Conservation (phyloP, 1,284 basidiomycete species). For the Ustilago loliicola region DNA sequence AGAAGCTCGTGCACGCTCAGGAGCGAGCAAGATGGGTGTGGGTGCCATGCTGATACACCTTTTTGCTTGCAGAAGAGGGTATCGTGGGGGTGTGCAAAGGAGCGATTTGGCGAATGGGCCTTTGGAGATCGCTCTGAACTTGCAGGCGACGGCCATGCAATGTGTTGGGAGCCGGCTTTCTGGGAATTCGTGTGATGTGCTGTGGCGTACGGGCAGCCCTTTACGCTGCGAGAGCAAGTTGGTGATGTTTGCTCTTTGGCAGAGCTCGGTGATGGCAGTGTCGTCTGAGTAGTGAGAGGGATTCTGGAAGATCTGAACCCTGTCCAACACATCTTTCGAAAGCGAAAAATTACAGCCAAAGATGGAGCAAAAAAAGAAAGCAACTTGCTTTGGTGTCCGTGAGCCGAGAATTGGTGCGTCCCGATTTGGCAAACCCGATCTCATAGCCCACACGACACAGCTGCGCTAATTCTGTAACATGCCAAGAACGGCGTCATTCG, state of each 20-base stretch:
- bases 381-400: background rate
- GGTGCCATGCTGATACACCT: slow-evolving; percentile 60
- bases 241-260: too few species aligned
- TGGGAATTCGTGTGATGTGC: too few species aligned
- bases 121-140: slow-evolving; percentile 22
- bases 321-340: background rate
- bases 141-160: slow-evolving; percentile 31
- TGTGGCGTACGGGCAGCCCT: too few species aligned
- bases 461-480: slow-evolving; percentile 3
- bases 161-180: background rate
- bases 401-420: background rate
- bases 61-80: background rate
- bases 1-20: slow-evolving; percentile 51
- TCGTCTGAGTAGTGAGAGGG: background rate
- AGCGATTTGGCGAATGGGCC: slow-evolving; percentile 15
- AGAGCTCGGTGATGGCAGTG: background rate
- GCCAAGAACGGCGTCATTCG: slow-evolving; percentile 5
- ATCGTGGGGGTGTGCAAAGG: background rate
- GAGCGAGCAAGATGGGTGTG: slow-evolving; percentile 59
- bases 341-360: background rate
- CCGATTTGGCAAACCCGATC: background rate
- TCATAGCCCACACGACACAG: background rate
- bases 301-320: background rate
- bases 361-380: background rate
- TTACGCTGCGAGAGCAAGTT: too few species aligned